These are phyloP conservation scores for Excoecaria agallocha DNA, from an alignment of 345 rosid species.

Conservation along the genomic window DNA sequence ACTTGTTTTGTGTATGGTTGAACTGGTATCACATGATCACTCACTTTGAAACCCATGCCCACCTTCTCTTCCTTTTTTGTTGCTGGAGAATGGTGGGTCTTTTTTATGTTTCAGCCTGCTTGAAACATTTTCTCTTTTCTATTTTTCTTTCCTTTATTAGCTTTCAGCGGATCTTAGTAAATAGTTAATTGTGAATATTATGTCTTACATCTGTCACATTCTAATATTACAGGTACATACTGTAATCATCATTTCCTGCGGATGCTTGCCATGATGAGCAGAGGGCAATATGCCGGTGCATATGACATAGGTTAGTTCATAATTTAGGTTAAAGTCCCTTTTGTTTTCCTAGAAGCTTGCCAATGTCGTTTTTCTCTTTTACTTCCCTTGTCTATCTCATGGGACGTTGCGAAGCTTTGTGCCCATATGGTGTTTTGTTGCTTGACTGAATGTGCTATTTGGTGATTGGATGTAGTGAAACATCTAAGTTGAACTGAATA, in stretches of 20 bases:
- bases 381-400: background rate
- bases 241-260: constrained; percentile 89
- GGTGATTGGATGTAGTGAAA: background rate
- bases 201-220: background rate
- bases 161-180: background rate
- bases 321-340: background rate
- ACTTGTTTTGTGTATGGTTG: background rate
- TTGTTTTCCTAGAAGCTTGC: background rate
- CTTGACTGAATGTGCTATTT: background rate
- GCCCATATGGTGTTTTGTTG: too few species aligned
- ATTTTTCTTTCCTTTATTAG: background rate
- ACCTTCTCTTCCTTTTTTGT: background rate
- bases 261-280: constrained; percentile 65
- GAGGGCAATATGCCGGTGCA: constrained; percentile 72
- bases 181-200: background rate
- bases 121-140: background rate
- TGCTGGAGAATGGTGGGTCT: background rate
- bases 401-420: background rate
- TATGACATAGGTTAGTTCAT: constrained; percentile 55
- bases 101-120: background rate
- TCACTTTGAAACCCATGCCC: too few species aligned
- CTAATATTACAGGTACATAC: constrained; percentile 58
- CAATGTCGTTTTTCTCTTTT: background rate
- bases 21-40: constrained; percentile 2
- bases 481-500: too few species aligned